phyloP scores from a whole-genome alignment of 306 rosid genomes.

The Rosa rugosa region DNA sequence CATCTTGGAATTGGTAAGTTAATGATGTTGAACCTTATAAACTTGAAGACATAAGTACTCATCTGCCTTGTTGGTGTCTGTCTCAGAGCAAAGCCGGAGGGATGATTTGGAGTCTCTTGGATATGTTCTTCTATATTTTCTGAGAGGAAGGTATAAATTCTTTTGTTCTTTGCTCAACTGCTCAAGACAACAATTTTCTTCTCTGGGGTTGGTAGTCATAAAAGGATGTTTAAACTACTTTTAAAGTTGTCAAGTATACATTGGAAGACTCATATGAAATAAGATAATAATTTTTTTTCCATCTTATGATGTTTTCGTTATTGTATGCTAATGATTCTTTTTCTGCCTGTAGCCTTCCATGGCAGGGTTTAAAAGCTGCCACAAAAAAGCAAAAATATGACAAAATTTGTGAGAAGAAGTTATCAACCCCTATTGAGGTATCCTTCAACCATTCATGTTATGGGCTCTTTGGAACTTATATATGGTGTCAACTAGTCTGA shows the following conservation, averaged over 20 bases:
- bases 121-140: slow-evolving; percentile 90
- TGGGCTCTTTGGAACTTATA: slow-evolving; percentile 4
- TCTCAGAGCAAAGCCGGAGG: slow-evolving; percentile 92
- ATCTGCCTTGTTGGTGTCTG: slow-evolving; percentile 23
- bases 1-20: slow-evolving; percentile 96
- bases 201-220: background rate
- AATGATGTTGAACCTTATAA: slow-evolving; percentile 1
- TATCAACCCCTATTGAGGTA: slow-evolving; percentile 97
- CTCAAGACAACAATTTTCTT: background rate
- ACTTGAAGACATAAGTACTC: slow-evolving; percentile 3
- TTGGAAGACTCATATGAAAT: background rate
- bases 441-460: slow-evolving; percentile 24
- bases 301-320: background rate
- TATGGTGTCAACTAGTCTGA: slow-evolving; percentile 23
- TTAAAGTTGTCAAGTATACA: background rate
- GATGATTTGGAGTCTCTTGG: slow-evolving; percentile 99
- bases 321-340: slow-evolving; percentile 10
- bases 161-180: slow-evolving; percentile 15
- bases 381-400: slow-evolving; percentile 97
- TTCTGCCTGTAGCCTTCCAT: slow-evolving; percentile 75
- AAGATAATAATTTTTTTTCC: background rate
- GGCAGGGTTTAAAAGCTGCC: slow-evolving; percentile 99
- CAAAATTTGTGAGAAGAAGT: slow-evolving; percentile 93
- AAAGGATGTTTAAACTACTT: background rate
- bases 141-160: slow-evolving; percentile 81